A percentile compares a stretch with the other conserved stretches of the same genome.
Evolutionary conservation across 495 filamentous ascomycete species (phyloP).

Genomic region (Trichoderma reesei): DNA sequence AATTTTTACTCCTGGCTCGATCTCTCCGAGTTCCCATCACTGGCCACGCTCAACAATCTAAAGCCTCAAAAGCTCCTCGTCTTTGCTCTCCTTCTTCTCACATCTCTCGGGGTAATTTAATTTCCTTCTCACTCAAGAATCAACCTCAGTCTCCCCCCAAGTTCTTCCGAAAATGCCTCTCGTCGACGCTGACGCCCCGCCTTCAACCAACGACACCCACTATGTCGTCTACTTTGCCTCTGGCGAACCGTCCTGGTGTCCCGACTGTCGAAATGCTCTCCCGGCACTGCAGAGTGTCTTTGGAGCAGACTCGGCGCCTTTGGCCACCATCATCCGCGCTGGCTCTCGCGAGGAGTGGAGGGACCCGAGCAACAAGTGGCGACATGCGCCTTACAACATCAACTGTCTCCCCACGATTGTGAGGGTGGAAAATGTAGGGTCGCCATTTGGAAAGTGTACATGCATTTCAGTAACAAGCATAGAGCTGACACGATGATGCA

Average conservation of each 20-base stretch:
- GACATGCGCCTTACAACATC: neutral
- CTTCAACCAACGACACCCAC: neutral
- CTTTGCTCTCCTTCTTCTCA: neutral
- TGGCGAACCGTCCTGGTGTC: neutral
- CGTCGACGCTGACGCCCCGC: neutral
- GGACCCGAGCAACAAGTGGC: neutral
- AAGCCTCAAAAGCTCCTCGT: neutral
- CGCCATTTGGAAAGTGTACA: too few relatives aligned
- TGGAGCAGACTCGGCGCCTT: neutral
- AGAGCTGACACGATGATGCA: neutral
- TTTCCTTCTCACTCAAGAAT: neutral
- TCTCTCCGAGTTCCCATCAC: neutral
- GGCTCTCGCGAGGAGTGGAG: neutral
- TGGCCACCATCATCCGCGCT: neutral
- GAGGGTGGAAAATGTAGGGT: neutral
- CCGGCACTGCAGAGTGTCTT: neutral
- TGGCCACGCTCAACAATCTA: neutral
- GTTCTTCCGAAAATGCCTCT: neutral
- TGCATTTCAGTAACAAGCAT: too few relatives aligned
- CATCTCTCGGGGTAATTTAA: neutral
- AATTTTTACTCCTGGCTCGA: neutral
- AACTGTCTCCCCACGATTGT: neutral
- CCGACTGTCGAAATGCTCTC: neutral
- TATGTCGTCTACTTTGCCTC: conserved; percentile 4
- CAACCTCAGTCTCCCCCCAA: too few relatives aligned